A percentile compares a stretch with the other conserved stretches of the same genome.
Conservation (phyloP, 768 basidiomycete species). For the Mycena amicta region DNA sequence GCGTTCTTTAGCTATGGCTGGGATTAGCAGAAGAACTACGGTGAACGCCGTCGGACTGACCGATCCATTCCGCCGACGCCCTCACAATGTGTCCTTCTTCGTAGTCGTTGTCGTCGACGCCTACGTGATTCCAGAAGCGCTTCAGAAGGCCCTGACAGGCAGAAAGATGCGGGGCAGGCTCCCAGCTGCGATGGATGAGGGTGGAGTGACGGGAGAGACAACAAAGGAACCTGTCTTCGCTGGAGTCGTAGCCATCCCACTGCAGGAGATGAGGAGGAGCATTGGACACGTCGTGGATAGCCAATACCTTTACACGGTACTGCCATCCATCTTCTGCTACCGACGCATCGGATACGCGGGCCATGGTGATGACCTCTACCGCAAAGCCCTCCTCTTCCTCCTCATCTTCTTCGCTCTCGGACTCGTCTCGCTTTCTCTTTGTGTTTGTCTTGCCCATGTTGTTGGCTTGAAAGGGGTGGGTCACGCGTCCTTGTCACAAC, state of each 20-base stretch:
- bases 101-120: slow-evolving; percentile 46
- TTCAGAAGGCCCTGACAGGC: slow-evolving; percentile 45
- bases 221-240: slow-evolving; percentile 40
- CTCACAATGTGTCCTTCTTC: slow-evolving; percentile 32
- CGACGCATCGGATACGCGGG: background rate
- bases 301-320: slow-evolving; percentile 1
- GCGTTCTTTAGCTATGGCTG: slow-evolving; percentile 13
- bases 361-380: background rate
- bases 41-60: slow-evolving; percentile 27
- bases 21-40: slow-evolving; percentile 2
- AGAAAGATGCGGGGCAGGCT: slow-evolving; percentile 44
- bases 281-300: background rate
- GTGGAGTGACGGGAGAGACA: background rate
- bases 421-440: background rate
- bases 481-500: slow-evolving; percentile 11
- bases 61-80: slow-evolving; percentile 45
- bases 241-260: slow-evolving; percentile 53
- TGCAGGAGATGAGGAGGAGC: slow-evolving; percentile 22
- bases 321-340: background rate
- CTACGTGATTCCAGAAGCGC: slow-evolving; percentile 49
- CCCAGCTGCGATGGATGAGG: slow-evolving; percentile 42
- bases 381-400: background rate
- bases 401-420: background rate
- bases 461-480: slow-evolving; percentile 9
- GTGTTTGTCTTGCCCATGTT: slow-evolving; percentile 12